A percentile compares a stretch with the other conserved stretches of the same genome.
These are phyloP conservation scores for Boletus sp. DNA, from an alignment of 768 basidiomycete species.

Conservation along the genomic window DNA sequence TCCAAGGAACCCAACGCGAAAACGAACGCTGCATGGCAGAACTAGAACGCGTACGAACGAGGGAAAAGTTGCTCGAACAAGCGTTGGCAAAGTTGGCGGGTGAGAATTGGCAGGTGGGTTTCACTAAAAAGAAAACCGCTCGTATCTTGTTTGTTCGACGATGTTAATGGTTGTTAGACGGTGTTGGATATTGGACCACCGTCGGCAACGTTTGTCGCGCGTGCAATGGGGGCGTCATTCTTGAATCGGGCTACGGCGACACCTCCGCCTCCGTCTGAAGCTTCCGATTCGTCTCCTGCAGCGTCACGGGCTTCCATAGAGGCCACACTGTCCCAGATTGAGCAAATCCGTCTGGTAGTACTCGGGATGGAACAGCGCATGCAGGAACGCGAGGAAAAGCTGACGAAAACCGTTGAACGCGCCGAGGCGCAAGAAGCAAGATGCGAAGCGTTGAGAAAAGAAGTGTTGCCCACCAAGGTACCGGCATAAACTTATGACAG, in stretches of 20 bases:
- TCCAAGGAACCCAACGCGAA: slow-evolving; percentile 80
- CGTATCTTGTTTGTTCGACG: too few relatives aligned
- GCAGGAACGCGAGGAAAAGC: slow-evolving; percentile 57
- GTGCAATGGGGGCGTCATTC: slow-evolving; percentile 28
- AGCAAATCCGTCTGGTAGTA: slow-evolving; percentile 64
- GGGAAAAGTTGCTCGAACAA: slow-evolving; percentile 75
- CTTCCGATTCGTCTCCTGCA: slow-evolving; percentile 7
- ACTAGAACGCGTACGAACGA: slow-evolving; percentile 63
- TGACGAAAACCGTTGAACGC: slow-evolving; percentile 54
- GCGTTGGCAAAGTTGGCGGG: slow-evolving; percentile 69
- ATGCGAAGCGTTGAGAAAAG: slow-evolving; percentile 49
- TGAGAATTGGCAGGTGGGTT: slow-evolving; percentile 75
- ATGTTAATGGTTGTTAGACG: slow-evolving; percentile 13
- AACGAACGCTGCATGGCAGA: slow-evolving; percentile 84
- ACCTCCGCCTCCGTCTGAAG: slow-evolving; percentile 16
- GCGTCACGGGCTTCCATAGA: slow-evolving; percentile 31
- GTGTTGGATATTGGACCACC: slow-evolving; percentile 37
- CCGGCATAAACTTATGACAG: slow-evolving; percentile 2
- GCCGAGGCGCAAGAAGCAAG: slow-evolving; percentile 57
- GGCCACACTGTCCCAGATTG: slow-evolving; percentile 55
- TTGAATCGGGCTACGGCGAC: slow-evolving; percentile 22
- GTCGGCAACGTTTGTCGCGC: slow-evolving; percentile 27
- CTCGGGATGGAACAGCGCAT: slow-evolving; percentile 76
- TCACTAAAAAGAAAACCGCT: too few relatives aligned
- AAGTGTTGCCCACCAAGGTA: slow-evolving; percentile 28